A percentile compares a stretch with the other conserved stretches of the same genome.
Conservation (phyloP, 2,329 filamentous ascomycete genomes). For the Aspergillus costaricaensis region DNA sequence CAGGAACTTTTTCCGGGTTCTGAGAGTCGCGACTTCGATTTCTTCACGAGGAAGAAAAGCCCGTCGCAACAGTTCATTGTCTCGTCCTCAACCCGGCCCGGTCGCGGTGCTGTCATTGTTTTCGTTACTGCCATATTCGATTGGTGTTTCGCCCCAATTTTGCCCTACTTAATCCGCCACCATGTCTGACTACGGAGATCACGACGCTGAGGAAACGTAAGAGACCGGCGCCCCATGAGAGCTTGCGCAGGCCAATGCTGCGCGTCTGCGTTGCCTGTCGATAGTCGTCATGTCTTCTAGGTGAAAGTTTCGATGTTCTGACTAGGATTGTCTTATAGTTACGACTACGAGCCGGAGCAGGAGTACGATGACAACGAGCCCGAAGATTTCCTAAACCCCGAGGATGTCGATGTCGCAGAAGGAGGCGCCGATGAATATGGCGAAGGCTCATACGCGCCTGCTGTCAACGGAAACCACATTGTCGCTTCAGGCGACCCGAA, state of each 20-base stretch:
- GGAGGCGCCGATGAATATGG: slow-evolving; percentile 59
- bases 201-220: slow-evolving; percentile 63
- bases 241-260: slow-evolving; percentile 12
- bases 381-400: slow-evolving; percentile 59
- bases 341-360: slow-evolving; percentile 59
- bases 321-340: slow-evolving; percentile 31
- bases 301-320: slow-evolving; percentile 27
- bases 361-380: slow-evolving; percentile 68
- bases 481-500: slow-evolving; percentile 55
- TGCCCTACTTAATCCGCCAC: slow-evolving; percentile 23
- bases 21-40: slow-evolving; percentile 26
- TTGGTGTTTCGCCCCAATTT: slow-evolving; percentile 16
- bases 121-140: slow-evolving; percentile 11
- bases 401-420: slow-evolving; percentile 56
- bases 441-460: slow-evolving; percentile 42
- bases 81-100: slow-evolving; percentile 13
- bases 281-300: neutral
- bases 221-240: slow-evolving; percentile 28
- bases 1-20: slow-evolving; percentile 41
- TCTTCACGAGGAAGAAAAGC: slow-evolving; percentile 18
- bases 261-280: neutral
- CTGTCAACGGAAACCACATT: slow-evolving; percentile 43
- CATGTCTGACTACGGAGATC: slow-evolving; percentile 76
- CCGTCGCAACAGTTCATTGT: slow-evolving; percentile 20
- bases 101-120: slow-evolving; percentile 15